A percentile compares a stretch with the other conserved stretches of the same genome.
phyloP scores from a whole-genome alignment of 306 rosid genomes.

The Cucurbita maxima region DNA sequence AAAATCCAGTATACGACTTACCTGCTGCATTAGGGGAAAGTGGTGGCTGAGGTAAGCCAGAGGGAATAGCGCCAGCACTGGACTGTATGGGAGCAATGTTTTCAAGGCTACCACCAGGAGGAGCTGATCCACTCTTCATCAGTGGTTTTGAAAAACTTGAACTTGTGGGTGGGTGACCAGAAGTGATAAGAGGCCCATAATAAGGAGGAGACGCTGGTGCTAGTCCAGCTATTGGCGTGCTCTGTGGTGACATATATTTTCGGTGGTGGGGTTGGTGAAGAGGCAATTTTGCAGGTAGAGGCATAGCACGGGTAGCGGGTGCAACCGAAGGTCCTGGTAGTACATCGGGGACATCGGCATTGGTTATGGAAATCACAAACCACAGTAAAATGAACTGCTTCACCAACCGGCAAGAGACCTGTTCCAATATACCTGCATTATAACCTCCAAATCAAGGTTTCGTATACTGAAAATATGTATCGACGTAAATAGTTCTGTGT shows the following conservation, averaged over 20 bases:
- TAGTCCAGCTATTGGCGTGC: slow-evolving; percentile 15
- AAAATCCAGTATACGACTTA: slow-evolving; percentile 16
- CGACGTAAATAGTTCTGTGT: background rate
- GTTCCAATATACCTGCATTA: slow-evolving; percentile 35
- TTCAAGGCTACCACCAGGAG: slow-evolving; percentile 37
- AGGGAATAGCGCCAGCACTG: slow-evolving; percentile 36
- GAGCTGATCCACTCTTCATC: slow-evolving; percentile 33
- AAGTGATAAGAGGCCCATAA: slow-evolving; percentile 26
- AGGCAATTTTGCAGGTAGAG: slow-evolving; percentile 25
- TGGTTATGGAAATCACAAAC: slow-evolving; percentile 22
- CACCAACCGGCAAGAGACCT: slow-evolving; percentile 20
- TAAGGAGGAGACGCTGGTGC: slow-evolving; percentile 41
- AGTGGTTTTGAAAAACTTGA: slow-evolving; percentile 42
- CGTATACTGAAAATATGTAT: background rate
- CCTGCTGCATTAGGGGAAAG: slow-evolving; percentile 52
- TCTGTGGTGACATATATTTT: slow-evolving; percentile 24
- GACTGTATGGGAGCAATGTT: slow-evolving; percentile 44
- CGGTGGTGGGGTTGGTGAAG: slow-evolving; percentile 13
- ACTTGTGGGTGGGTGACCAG: slow-evolving; percentile 36
- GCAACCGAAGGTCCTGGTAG: slow-evolving; percentile 21
- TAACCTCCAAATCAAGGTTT: background rate
- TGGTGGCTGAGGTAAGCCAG: slow-evolving; percentile 58
- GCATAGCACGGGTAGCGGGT: slow-evolving; percentile 25
- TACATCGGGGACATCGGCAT: slow-evolving; percentile 15
- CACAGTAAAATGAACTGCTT: slow-evolving; percentile 31